Conservation (phyloP, 2,329 filamentous ascomycete species). For the Daldinia sp. region DNA sequence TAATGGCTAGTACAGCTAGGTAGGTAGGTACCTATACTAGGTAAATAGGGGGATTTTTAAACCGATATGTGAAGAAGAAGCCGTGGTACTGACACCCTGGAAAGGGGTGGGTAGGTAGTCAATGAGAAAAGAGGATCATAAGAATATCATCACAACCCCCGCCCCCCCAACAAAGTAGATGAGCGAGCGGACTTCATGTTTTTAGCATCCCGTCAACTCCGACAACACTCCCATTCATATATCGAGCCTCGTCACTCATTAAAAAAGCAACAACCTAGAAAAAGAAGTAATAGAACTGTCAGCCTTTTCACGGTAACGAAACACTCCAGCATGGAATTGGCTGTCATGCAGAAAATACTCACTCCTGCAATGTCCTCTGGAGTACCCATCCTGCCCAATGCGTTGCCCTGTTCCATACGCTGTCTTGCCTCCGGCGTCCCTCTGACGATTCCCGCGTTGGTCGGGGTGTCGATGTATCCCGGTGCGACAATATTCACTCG, state of each 20-base stretch:
- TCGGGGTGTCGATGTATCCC: conserved; percentile 49
- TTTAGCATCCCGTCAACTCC: conserved; percentile 59
- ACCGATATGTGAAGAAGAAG: background rate
- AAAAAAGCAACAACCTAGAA: conserved; percentile 58
- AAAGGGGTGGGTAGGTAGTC: too few species aligned
- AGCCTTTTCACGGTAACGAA: conserved; percentile 1
- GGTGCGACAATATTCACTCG: conserved; percentile 53
- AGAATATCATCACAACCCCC: too few species aligned
- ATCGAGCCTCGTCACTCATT: conserved; percentile 51
- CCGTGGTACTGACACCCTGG: background rate
- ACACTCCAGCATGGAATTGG: background rate
- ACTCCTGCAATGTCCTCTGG: conserved; percentile 49
- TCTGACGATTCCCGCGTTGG: conserved; percentile 59
- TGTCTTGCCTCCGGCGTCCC: conserved; percentile 57
- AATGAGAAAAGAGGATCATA: too few species aligned
- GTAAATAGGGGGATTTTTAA: background rate
- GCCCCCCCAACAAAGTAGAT: background rate
- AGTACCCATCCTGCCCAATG: conserved; percentile 46
- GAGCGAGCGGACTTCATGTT: conserved; percentile 22
- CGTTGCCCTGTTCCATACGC: conserved; percentile 42
- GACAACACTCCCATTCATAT: conserved; percentile 65
- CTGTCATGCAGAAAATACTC: conserved; percentile 8
- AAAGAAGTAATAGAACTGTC: background rate
- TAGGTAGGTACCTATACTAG: too few species aligned
- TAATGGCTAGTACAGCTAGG: background rate